Evolutionary conservation across 2,329 filamentous ascomycete genomes (phyloP).

Genomic region (Davidsoniella virescens): DNA sequence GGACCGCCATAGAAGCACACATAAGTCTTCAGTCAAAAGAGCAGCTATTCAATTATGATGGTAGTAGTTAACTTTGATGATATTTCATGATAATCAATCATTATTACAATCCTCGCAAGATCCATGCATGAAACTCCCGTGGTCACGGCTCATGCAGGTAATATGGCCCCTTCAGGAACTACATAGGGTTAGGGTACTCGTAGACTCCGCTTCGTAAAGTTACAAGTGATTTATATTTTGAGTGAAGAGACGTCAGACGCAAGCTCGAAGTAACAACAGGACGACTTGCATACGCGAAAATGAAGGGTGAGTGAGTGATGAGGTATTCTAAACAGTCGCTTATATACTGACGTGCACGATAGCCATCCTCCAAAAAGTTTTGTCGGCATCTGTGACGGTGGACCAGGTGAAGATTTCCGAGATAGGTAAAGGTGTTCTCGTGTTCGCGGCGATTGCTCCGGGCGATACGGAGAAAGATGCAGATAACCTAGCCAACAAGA

Average conservation of each 20-base stretch:
- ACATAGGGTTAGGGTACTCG: background rate
- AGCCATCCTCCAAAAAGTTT: constrained; percentile 87
- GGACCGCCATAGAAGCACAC: no score
- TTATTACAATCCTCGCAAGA: background rate
- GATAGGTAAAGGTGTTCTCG: constrained; percentile 77
- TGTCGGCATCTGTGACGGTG: constrained; percentile 90
- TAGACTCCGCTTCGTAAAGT: background rate
- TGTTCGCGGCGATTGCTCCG: constrained; percentile 80
- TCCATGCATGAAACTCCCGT: background rate
- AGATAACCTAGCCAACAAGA: constrained; percentile 66
- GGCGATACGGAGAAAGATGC: constrained; percentile 82
- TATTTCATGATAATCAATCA: background rate
- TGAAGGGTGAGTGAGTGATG: constrained; percentile 8
- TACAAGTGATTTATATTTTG: background rate
- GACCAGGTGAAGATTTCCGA: constrained; percentile 79
- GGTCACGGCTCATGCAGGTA: constrained; percentile 4
- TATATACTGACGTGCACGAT: constrained; percentile 5
- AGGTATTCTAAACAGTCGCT: background rate
- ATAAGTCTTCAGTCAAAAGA: no score
- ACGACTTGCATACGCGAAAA: constrained; percentile 1
- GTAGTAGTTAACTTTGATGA: background rate
- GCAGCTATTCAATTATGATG: background rate
- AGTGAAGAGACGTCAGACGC: background rate
- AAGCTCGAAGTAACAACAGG: background rate
- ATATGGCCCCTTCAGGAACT: constrained; percentile 1